A percentile compares a stretch with the other conserved stretches of the same genome.
Conservation (phyloP, 371 early-diverging fungal species). For the Vairimorpha apis region DNA sequence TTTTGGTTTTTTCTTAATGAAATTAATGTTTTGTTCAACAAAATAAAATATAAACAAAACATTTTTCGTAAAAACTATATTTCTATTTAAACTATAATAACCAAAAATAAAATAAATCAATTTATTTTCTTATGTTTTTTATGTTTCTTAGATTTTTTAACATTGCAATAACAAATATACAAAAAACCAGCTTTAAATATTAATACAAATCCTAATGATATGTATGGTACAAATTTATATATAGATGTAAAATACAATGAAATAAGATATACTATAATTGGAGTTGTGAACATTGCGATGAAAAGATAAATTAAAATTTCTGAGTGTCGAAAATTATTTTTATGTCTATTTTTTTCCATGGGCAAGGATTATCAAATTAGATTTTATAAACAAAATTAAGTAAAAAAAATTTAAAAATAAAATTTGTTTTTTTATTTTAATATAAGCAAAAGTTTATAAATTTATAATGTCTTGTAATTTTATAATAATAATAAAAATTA, state of each 20-base stretch:
- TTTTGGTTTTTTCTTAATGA: no score
- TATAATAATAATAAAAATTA: no score
- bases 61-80: no score
- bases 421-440: not conserved
- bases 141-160: not conserved
- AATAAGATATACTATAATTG: not conserved
- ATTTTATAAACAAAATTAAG: not conserved
- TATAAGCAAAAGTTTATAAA: not conserved
- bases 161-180: not conserved
- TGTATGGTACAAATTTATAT: not conserved
- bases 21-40: no score
- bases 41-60: no score
- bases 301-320: not conserved
- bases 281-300: not conserved
- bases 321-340: not conserved
- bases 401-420: not conserved
- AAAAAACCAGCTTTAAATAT: not conserved
- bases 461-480: no score
- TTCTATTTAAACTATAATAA: not conserved
- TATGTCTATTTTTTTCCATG: not conserved
- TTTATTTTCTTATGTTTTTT: constrained; percentile 2
- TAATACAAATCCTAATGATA: not conserved
- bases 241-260: not conserved
- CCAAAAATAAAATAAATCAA: not conserved
- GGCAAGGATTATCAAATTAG: not conserved